Evolutionary conservation across 2,329 filamentous ascomycete genomes (phyloP), one percentile per base, ranked within the genome.

Genomic region (Fusarium sp.): DNA sequence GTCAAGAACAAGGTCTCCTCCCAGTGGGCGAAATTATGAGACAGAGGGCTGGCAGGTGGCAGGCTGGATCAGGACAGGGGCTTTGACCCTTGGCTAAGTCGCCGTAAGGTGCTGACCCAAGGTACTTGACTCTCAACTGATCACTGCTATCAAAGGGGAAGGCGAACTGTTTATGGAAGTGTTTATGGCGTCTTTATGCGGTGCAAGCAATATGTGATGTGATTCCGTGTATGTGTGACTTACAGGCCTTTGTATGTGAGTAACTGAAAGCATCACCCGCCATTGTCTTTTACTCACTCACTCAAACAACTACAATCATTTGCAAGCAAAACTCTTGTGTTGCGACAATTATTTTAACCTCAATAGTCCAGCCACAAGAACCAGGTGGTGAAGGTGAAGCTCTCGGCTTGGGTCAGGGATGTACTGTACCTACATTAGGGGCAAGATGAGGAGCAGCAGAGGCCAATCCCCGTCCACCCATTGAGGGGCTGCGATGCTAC

Each of bases 401-500:
- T 45, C 31, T 46, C 47, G 34, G 47, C 34, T 28, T 38, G 34
- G 34, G 26, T 16, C 18, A 49, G 23, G 64, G 64, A 62, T 70
- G 28, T 50, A 44, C 62, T 44, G 62, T 70, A 71, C 67, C 67
- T 70, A 70, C 68, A 70, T 70, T 70, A 70, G 67, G 67, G 67
- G 67, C 62, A 56, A 65, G 52, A 70, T 65, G 45, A 65, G 67
- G 67, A 70, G 58, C 67, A 57, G 45, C 67, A 62, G 41, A 54
- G 40, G 30, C 67, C 51, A 60, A 65, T 65, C 60, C 45, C 47
- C 26, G 18, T 60, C 40, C 60, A 45, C 18, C 23, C 34, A 45
- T 41, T 41, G 45, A 54, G 61, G 61, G 62, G 57, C 65, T 56
- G 31, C 31, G 36, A 38, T 50, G 47, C 18, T 20, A 41, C 38